Base-by-base conservation (phyloP, 805 yeast genomes). In the Hanseniaspora hatyaiensis region DNA sequence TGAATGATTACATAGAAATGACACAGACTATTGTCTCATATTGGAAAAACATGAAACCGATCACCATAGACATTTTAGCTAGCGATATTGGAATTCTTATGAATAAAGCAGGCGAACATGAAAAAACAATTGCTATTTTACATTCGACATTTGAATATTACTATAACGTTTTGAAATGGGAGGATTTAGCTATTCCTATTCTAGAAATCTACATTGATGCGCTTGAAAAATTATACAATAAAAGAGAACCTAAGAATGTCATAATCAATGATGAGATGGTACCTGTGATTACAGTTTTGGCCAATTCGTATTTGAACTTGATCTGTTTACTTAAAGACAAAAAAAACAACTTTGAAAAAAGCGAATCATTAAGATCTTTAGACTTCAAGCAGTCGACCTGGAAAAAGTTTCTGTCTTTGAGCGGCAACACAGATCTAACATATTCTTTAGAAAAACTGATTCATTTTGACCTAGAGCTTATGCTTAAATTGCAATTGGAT, bases 51-150 rank as follows among this genome's bases (percentile, higher is more conserved):
- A 55, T 53, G 30, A 69, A 85, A 49, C 72, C 77, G 13, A 71
- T 89, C 52, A 71, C 85, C 0, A 78, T 82, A 6, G 88, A 83
- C 55, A 68, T 80, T 4, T 66, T 92, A 13, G 78, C 88, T 1
- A 75, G 84, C 6, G 96, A 89, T 53, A 70, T 86, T 46, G 95
- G 94, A 0, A 58, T 82, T 9, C 62, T 86, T 15, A 78, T 80
- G 51, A 79, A 74, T 58, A 76, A 74, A 53, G 65, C 68, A 26
- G 64, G 71, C 3, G 70, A 82, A 29, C 80, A 75, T 54, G 69
- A 70, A 31, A 71, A 73, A 37, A 80, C 95, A 1, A 72, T 77
- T 13, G 65, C 72, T 4, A 75, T 83, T 2, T 65, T 89, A 11
- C 75, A 76, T 32, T 75, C 78, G 8, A 78, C 92, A 2, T 84